These are phyloP conservation scores for Neurospora sp. DNA, from an alignment of 495 filamentous ascomycete genomes.

Conservation along the genomic window DNA sequence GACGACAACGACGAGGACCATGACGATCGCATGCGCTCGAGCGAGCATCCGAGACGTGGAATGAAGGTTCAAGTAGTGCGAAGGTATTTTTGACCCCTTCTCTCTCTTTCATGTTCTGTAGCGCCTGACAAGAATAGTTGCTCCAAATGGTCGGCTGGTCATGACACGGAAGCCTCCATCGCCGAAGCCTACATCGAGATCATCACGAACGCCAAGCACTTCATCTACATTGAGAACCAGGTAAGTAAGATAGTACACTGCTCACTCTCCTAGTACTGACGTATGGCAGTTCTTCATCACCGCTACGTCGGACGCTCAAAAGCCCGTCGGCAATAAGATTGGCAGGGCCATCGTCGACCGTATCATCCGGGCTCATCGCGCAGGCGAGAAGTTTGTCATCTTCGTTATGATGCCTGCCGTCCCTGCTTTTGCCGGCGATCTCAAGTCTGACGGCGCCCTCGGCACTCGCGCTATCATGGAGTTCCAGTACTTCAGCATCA, in stretches of 20 bases:
- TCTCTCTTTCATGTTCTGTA: background rate
- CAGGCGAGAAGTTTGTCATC: slow-evolving; percentile 68
- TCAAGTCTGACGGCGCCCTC: slow-evolving; percentile 66
- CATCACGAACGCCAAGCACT: slow-evolving; percentile 73
- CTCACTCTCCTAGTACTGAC: background rate
- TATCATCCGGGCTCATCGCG: slow-evolving; percentile 65
- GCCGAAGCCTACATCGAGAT: slow-evolving; percentile 78
- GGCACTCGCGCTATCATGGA: slow-evolving; percentile 95
- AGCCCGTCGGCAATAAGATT: slow-evolving; percentile 77
- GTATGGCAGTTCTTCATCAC: slow-evolving; percentile 75
- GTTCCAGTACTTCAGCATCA: slow-evolving; percentile 72
- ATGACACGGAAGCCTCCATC: slow-evolving; percentile 71
- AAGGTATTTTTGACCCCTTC: slow-evolving; percentile 22
- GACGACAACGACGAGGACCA: slow-evolving; percentile 15
- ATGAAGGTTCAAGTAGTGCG: slow-evolving; percentile 33
- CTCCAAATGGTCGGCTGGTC: slow-evolving; percentile 64
- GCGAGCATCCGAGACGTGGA: slow-evolving; percentile 4
- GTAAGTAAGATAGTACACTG: slow-evolving; percentile 5
- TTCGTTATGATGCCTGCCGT: slow-evolving; percentile 81
- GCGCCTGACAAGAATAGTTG: slow-evolving; percentile 30
- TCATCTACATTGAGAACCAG: slow-evolving; percentile 93
- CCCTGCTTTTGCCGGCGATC: slow-evolving; percentile 83
- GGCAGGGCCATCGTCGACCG: slow-evolving; percentile 83
- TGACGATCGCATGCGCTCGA: background rate
- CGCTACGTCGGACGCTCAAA: slow-evolving; percentile 64